Percentiles rank a stretch among this genome's conserved stretches.
Evolutionary conservation across 2,329 filamentous ascomycete species (phyloP).

Genomic region (Cordyceps fumosorosea): DNA sequence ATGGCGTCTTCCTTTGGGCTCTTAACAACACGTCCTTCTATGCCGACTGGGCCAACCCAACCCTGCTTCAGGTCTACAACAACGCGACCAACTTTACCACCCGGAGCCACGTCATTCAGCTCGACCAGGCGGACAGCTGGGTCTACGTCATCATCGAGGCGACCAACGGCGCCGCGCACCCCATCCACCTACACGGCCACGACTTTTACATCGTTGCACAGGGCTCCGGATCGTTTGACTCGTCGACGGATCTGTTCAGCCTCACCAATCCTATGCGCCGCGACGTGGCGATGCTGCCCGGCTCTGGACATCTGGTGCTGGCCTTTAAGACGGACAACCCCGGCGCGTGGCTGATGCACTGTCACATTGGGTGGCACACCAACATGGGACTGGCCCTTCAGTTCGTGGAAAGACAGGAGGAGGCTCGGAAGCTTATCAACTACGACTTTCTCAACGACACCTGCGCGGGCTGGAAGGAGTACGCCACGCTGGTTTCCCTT

Average conservation of each 20-base stretch:
- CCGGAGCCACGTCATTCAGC: neutral
- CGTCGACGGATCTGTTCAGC: neutral
- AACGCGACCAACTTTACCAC: neutral
- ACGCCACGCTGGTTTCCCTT: neutral
- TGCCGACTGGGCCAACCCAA: neutral
- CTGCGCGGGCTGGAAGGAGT: neutral
- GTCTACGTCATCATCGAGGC: conserved; percentile 17
- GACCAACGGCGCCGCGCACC: conserved; percentile 14
- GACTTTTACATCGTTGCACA: conserved; percentile 17
- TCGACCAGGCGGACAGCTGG: conserved; percentile 15
- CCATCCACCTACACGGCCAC: conserved; percentile 20
- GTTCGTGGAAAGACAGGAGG: neutral
- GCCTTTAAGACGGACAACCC: conserved; percentile 36
- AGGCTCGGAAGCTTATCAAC: neutral
- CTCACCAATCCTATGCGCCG: conserved; percentile 42
- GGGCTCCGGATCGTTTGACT: conserved; percentile 8
- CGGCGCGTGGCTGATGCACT: conserved; percentile 54
- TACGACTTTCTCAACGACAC: neutral
- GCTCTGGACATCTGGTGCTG: conserved; percentile 38
- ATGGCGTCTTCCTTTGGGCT: too few relatives aligned
- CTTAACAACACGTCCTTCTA: neutral
- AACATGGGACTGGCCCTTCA: conserved; percentile 20
- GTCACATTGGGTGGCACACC: conserved; percentile 56
- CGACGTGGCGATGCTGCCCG: conserved; percentile 43
- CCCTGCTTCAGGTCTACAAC: neutral